Base-by-base conservation (phyloP, 2,329 filamentous ascomycete species). In the Pseudocercospora musae region DNA sequence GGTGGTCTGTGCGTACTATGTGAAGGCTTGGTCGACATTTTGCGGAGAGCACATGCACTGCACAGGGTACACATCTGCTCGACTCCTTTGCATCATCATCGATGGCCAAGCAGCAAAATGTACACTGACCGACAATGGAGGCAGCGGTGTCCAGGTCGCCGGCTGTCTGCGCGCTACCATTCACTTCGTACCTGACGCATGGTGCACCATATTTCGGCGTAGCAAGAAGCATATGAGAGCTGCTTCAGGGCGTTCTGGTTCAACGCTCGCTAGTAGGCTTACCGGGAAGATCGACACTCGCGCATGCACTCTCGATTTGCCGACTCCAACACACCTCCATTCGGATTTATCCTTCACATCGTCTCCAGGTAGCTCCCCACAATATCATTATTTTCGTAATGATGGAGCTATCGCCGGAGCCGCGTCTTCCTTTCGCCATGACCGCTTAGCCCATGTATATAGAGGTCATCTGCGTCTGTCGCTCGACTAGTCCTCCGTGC, bases 311-410 rank as follows among this genome's bases (percentile, higher is more conserved):
- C 49, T 52, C 58, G 62, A 68, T 66, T 64, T 66, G 61, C 62
- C 60, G 60, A 63, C 37, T 46, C 23, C 25, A 37, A 54, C 56
- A 59, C 56, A 56, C 31, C 55, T 54, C 55, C 20, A 25, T 44
- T 53, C 50, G 61, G 37, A 68, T 70, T 70, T 65, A 66, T 60
- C 57, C 58, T 49, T 60, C 63, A 57, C 44, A 59, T 46, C 57
- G 49, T 59, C 42, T 57, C 50, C 46, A 33, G 52, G 13, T 37
- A 57, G 57, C 40, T 62, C 61, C 57, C 61, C 61, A 63, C 61
- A 52, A 40, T 52, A 29, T 52, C 31, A 29, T 52, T 25, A 52
- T 29, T 52, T 52, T 25, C 11, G 18, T 25, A 21, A 48, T 20
- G 10, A 48, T 48, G 44, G 44, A 48, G 44, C 20, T 20, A 48